phyloP scores from a whole-genome alignment of 352 stramenopile species.

The Blastocystis sp. region DNA sequence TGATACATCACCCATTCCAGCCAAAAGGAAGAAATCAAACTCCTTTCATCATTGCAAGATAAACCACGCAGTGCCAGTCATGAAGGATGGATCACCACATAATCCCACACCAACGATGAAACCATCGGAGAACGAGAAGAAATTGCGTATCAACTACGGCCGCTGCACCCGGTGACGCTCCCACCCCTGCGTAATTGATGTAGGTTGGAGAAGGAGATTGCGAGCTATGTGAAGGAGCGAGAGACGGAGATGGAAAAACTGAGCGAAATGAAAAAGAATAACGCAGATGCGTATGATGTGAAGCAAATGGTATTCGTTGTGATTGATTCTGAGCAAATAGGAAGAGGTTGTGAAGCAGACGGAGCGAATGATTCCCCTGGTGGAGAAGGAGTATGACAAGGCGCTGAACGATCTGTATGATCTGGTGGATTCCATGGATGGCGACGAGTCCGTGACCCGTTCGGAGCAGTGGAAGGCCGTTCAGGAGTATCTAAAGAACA shows the following conservation, averaged over 20 bases:
- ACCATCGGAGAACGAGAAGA: neutral
- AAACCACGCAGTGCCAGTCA: no score
- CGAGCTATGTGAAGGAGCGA: neutral
- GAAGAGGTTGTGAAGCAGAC: slow-evolving; percentile 7
- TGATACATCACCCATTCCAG: neutral
- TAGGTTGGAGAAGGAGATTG: slow-evolving; percentile 21
- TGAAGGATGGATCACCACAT: neutral
- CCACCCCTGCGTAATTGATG: neutral
- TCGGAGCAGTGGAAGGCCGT: neutral
- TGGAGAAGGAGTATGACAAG: slow-evolving; percentile 17
- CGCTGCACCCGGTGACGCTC: neutral
- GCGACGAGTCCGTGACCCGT: neutral
- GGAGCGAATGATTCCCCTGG: neutral
- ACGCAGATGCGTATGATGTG: slow-evolving; percentile 40
- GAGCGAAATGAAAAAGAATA: slow-evolving; percentile 7
- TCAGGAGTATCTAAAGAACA: slow-evolving; percentile 4
- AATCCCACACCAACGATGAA: neutral
- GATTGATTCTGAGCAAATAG: neutral
- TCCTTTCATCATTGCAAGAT: neutral
- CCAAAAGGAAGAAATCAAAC: neutral
- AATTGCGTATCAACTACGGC: slow-evolving; percentile 17
- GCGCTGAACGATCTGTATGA: slow-evolving; percentile 16
- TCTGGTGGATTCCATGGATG: slow-evolving; percentile 1
- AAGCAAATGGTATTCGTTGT: neutral
- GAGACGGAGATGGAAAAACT: neutral